Percentiles rank a stretch among this genome's conserved stretches.
Conservation (phyloP, 1,284 basidiomycete genomes). For the Schizopora paradoxa region DNA sequence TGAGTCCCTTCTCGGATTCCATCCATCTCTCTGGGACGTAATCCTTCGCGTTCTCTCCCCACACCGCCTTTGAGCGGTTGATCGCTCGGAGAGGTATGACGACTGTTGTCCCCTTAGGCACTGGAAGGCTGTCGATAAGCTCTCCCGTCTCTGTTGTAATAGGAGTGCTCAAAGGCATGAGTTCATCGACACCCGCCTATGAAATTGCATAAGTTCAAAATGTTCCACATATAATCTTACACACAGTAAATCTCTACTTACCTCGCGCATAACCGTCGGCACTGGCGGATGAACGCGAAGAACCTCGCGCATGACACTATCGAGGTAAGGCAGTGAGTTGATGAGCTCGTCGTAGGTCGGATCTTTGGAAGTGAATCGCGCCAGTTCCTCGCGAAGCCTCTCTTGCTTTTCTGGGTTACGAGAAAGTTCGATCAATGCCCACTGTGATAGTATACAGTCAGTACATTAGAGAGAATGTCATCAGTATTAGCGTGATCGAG, state of each 20-base stretch:
- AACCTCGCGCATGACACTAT: slow-evolving; percentile 16
- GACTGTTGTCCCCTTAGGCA: slow-evolving; percentile 30
- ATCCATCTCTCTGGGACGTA: slow-evolving; percentile 41
- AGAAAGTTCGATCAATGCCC: slow-evolving; percentile 16
- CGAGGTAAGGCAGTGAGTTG: slow-evolving; percentile 16
- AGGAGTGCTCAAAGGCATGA: background rate
- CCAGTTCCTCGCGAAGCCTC: slow-evolving; percentile 14
- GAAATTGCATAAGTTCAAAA: background rate
- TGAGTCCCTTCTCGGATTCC: background rate
- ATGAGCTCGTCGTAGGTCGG: slow-evolving; percentile 17
- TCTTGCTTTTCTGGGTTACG: slow-evolving; percentile 12
- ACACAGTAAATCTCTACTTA: slow-evolving; percentile 3
- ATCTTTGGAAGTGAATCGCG: slow-evolving; percentile 7
- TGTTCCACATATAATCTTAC: too few species aligned
- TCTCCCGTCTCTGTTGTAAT: background rate
- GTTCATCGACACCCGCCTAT: slow-evolving; percentile 3
- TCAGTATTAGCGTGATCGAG: slow-evolving; percentile 1
- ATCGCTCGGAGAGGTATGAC: slow-evolving; percentile 37
- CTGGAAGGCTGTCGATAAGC: background rate
- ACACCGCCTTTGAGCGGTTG: slow-evolving; percentile 44
- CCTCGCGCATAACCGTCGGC: slow-evolving; percentile 1
- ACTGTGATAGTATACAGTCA: background rate
- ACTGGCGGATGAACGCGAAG: slow-evolving; percentile 16
- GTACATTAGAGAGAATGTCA: background rate
- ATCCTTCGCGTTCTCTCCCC: slow-evolving; percentile 37